Conservation (phyloP, 2,329 filamentous ascomycete species). For the Ascomycota sp. region DNA sequence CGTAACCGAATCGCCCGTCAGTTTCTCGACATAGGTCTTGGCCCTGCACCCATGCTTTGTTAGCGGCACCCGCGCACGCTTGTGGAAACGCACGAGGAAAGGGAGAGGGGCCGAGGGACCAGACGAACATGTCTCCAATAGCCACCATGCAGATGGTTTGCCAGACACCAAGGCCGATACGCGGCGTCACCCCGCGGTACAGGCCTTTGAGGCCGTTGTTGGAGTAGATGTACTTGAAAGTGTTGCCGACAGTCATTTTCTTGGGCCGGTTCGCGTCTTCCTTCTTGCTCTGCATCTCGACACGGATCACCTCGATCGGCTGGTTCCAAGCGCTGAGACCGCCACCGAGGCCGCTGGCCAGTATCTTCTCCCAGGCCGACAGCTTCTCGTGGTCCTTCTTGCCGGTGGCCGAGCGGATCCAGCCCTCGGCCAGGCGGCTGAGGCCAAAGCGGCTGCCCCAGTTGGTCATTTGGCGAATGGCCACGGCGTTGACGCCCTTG, state of each 20-base stretch:
- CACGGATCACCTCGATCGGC: constrained; percentile 97
- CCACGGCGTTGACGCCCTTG: constrained; percentile 94
- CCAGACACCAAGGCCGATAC: constrained; percentile 92
- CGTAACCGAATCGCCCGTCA: constrained; percentile 43
- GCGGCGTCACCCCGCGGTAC: constrained; percentile 86
- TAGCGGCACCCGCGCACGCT: neutral
- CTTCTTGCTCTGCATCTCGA: constrained; percentile 99
- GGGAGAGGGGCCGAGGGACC: neutral
- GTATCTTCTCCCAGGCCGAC: constrained; percentile 64
- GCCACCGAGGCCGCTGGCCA: constrained; percentile 72
- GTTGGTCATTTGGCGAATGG: constrained; percentile 98
- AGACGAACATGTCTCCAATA: constrained; percentile 81
- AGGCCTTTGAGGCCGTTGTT: constrained; percentile 78
- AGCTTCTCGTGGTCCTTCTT: constrained; percentile 72
- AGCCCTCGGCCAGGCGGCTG: constrained; percentile 73
- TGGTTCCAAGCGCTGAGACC: constrained; percentile 97
- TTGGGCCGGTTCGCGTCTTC: constrained; percentile 94
- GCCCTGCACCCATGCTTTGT: constrained; percentile 23
- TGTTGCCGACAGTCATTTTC: constrained; percentile 93
- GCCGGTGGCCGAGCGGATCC: constrained; percentile 57
- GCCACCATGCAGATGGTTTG: constrained; percentile 99
- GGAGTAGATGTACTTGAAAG: constrained; percentile 70
- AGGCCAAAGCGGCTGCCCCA: constrained; percentile 95
- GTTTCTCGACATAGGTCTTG: constrained; percentile 44
- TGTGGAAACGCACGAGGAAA: neutral